A percentile compares a stretch with the other conserved stretches of the same genome.
These are phyloP conservation scores for Backusella luteola DNA, from an alignment of 192 early-diverging fungal genomes.

Conservation along the genomic window DNA sequence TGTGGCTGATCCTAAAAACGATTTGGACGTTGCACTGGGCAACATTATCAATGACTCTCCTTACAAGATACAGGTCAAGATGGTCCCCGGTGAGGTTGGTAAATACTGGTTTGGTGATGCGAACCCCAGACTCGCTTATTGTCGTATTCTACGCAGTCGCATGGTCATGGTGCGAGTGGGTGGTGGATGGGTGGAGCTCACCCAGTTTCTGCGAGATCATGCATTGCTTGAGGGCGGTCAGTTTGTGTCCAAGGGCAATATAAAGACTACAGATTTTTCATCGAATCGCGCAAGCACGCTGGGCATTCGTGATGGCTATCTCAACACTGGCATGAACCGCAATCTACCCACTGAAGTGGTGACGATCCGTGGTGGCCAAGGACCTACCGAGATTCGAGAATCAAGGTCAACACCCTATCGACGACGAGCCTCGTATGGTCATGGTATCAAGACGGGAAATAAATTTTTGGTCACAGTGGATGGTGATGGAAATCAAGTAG, in stretches of 20 bases:
- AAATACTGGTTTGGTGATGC: conserved; percentile 65
- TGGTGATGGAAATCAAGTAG: conserved; percentile 26
- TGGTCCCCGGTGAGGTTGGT: conserved; percentile 54
- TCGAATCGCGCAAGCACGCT: not conserved
- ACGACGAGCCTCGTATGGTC: not conserved
- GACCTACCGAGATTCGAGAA: not conserved
- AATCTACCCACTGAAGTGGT: not conserved
- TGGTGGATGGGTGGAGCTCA: conserved; percentile 61
- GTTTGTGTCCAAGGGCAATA: not conserved
- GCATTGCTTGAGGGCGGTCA: conserved; percentile 25
- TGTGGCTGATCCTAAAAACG: conserved; percentile 52
- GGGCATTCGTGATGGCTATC: not conserved
- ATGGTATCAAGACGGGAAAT: conserved; percentile 34
- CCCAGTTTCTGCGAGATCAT: conserved; percentile 42
- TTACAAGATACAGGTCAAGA: conserved; percentile 43
- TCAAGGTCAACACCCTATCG: conserved; percentile 22
- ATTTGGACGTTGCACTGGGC: conserved; percentile 58
- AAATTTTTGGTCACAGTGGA: conserved; percentile 34
- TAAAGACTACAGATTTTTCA: not conserved
- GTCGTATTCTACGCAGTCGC: conserved; percentile 56
- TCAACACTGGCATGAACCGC: not conserved
- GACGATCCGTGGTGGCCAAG: not conserved
- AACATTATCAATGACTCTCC: conserved; percentile 59
- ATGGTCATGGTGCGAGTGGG: conserved; percentile 71
- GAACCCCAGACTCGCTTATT: conserved; percentile 61